Base-by-base conservation (phyloP, 192 early-diverging fungal species). In the Rhizophagus sp. region DNA sequence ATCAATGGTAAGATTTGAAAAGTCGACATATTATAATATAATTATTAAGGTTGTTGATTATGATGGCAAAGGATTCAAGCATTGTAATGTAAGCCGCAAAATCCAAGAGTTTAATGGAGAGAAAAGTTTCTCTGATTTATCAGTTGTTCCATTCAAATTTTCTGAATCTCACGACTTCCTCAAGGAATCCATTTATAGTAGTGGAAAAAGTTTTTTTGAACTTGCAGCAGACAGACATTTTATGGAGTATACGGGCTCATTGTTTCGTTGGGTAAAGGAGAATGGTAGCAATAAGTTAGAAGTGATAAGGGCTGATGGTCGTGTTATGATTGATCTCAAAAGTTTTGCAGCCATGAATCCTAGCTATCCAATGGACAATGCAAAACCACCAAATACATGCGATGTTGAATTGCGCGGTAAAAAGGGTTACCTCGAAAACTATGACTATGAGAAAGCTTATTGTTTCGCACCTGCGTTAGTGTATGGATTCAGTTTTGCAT, bases 301-400 rank as follows among this genome's bases (percentile, higher is more conserved):
- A 13, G 30, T 10, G 65, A 66, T 66, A 33, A 66, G 27, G 12
- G 65, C 10, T 12, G 4, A 66, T 66, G 65, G 65, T 0, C 65
- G 65, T 30, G 65, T 66, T 13, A 66, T 66, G 25, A 66, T 66
- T 33, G 65, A 66, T 66, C 65, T 66, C 27, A 15, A 33, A 33
- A 33, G 24, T 66, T 66, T 66, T 34, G 25, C 65, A 30, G 34
- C 15, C 24, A 66, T 66, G 65, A 66, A 66, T 66, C 65, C 27
- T 13, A 0, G 30, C 4, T 33, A 66, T 30, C 0, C 0, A 17
- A 66, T 66, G 65, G 65, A 4, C 0, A 33, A 33, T 66, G 30
- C 30, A 9, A 4, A 7, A 25, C 24, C 24, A 33, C 65, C 65
- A 34, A 25, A 66, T n/a, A 6, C 22, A 66, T 27, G 30, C 15